Evolutionary conservation across 2,329 filamentous ascomycete genomes (phyloP), one percentile per base, ranked within the genome.

Genomic region (Fusarium chuoi): DNA sequence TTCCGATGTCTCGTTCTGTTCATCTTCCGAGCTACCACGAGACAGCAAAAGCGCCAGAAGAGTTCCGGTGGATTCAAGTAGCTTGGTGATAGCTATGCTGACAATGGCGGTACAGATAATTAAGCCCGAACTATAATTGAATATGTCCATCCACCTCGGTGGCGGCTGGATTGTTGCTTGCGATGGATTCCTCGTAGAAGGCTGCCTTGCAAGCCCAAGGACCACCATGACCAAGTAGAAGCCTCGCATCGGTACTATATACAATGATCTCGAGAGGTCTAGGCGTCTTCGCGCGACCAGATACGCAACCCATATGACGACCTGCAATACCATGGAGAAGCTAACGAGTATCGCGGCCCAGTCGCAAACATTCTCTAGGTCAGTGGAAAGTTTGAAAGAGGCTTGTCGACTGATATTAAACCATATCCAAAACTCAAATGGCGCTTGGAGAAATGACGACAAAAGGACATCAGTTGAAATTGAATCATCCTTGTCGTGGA

Each of bases 391-490:
- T 0, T 49, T 10, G 3, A 65, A 35, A 49, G 7, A 11, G 11
- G 11, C 35, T 39, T 13, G 24, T 1, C 20, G 1, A 4, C 26
- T 35, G 7, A 70, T 65, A 5, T 60, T 70, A 2, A 49, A 6
- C 66, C 66, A 70, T 11, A 70, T 70, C 66, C 68, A 70, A 3
- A 41, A 1, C 11, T 70, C 26, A 6, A 70, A 70, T 1, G 60
- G 52, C 1, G 6, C 9, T 17, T 70, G 66, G 1, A 70, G 9
- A 1, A 45, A 4, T 11, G 26, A 2, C 1, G 11, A 28, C 1
- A 60, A 3, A 1, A 65, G 10, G 0, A 26, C 20, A 7, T 39
- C 7, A 2, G 4, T 3, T 0, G 38, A 22, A 0, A 9, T 12
- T 5, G 9, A 3, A 15, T 45, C 18, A 0, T 44, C 22, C 3